Evolutionary conservation across 2,329 filamentous ascomycete genomes (phyloP).

Genomic region (Camillea tinctor): DNA sequence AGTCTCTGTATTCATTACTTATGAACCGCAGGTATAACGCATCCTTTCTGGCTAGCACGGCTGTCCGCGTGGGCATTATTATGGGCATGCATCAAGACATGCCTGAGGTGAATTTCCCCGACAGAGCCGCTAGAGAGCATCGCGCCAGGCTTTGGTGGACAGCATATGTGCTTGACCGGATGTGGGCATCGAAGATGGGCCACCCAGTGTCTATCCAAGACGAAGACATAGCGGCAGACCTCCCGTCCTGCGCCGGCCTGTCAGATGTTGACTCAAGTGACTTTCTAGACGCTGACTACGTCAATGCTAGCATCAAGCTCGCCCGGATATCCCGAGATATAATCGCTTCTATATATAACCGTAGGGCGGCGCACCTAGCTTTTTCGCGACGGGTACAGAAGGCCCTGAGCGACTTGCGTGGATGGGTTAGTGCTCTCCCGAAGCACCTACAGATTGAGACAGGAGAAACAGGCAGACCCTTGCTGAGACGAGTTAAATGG

Average conservation of each 20-base stretch:
- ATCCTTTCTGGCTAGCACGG: conserved; percentile 42
- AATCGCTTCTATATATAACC: conserved; percentile 33
- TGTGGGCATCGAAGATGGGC: conserved; percentile 49
- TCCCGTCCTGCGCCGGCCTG: conserved; percentile 37
- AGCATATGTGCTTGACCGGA: conserved; percentile 43
- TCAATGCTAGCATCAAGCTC: conserved; percentile 38
- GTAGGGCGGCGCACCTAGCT: conserved; percentile 22
- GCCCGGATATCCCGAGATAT: conserved; percentile 33
- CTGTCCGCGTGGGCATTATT: conserved; percentile 42
- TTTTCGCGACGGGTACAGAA: conserved; percentile 34
- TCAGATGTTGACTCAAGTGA: conserved; percentile 20
- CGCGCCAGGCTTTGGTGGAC: conserved; percentile 43
- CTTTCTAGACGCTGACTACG: conserved; percentile 34
- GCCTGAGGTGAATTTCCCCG: conserved; percentile 39
- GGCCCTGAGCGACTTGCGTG: conserved; percentile 32
- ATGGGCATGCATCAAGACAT: conserved; percentile 44
- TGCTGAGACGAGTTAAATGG: conserved; percentile 2
- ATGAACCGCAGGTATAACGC: conserved; percentile 46
- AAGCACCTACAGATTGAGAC: conserved; percentile 28
- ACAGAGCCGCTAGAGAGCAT: conserved; percentile 38
- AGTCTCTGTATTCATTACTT: conserved; percentile 43
- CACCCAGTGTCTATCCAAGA: conserved; percentile 48
- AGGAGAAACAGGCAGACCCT: conserved; percentile 2
- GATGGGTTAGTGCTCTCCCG: conserved; percentile 36
- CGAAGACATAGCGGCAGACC: conserved; percentile 45